These are phyloP conservation scores for Clonostachys chloroleuca DNA, from an alignment of 2,329 filamentous ascomycete species.

Conservation along the genomic window DNA sequence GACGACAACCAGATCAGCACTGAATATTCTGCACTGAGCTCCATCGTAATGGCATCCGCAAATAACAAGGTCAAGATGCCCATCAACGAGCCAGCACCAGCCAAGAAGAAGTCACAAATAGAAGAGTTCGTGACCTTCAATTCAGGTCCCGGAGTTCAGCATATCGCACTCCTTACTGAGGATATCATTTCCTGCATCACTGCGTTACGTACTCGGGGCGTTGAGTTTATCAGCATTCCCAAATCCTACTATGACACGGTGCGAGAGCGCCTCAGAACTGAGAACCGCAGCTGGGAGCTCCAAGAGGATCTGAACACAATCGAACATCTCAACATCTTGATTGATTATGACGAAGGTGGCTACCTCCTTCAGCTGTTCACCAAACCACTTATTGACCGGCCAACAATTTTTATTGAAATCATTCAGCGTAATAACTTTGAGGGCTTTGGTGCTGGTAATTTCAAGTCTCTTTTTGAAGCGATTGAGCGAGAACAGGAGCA, in stretches of 20 bases:
- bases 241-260: slow-evolving; percentile 81
- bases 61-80: slow-evolving; percentile 94
- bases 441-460: slow-evolving; percentile 92
- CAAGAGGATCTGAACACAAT: slow-evolving; percentile 80
- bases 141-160: slow-evolving; percentile 84
- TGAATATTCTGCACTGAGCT: slow-evolving; percentile 84
- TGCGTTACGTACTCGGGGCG: slow-evolving; percentile 77
- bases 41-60: slow-evolving; percentile 83
- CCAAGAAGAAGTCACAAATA: slow-evolving; percentile 89
- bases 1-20: slow-evolving; percentile 92
- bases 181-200: slow-evolving; percentile 77
- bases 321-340: slow-evolving; percentile 76
- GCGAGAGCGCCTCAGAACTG: slow-evolving; percentile 65
- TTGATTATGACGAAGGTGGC: slow-evolving; percentile 91
- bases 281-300: slow-evolving; percentile 56
- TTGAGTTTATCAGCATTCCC: slow-evolving; percentile 90
- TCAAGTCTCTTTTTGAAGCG: slow-evolving; percentile 91
- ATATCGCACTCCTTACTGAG: slow-evolving; percentile 82
- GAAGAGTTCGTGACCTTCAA: slow-evolving; percentile 93
- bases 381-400: slow-evolving; percentile 88
- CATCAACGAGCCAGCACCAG: slow-evolving; percentile 90
- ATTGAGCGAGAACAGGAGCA: slow-evolving; percentile 90
- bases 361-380: slow-evolving; percentile 77
- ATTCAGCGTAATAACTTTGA: slow-evolving; percentile 89
- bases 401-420: slow-evolving; percentile 94